These are phyloP conservation scores for Boechera retrofracta DNA, from an alignment of 345 rosid genomes.

Conservation along the genomic window DNA sequence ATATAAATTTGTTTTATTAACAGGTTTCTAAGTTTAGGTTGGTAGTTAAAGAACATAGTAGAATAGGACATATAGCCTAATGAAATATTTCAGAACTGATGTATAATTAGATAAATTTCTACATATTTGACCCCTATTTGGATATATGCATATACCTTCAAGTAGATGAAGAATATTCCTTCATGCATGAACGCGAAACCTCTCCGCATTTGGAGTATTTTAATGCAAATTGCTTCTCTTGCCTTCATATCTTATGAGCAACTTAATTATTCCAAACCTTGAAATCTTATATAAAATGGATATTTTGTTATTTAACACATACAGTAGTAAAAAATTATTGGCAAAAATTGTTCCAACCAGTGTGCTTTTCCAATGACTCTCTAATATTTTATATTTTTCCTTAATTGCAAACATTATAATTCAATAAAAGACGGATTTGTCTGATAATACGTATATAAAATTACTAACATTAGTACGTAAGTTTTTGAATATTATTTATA, in stretches of 20 bases:
- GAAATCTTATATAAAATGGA: background rate
- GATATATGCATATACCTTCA: conserved; percentile 15
- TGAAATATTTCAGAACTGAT: background rate
- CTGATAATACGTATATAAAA: background rate
- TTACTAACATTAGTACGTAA: background rate
- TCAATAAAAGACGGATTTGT: background rate
- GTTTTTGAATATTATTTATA: background rate
- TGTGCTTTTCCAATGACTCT: background rate
- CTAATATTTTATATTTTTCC: too few relatives aligned
- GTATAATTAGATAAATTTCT: conserved; percentile 8
- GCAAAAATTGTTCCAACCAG: background rate
- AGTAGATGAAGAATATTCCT: conserved; percentile 27
- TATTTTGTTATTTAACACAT: background rate
- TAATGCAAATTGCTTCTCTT: conserved; percentile 15
- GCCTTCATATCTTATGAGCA: background rate
- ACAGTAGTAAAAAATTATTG: background rate
- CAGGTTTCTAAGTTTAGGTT: background rate
- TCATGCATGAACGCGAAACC: conserved; percentile 12
- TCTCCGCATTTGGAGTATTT: conserved; percentile 2
- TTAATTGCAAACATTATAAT: background rate
- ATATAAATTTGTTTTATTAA: too few relatives aligned
- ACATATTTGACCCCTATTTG: conserved; percentile 3
- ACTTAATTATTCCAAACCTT: conserved; percentile 1
- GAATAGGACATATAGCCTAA: conserved; percentile 23
- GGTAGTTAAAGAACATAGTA: conserved; percentile 7